These are phyloP conservation scores for Actinomortierella ambigua DNA, from an alignment of 371 early-diverging fungal species.

Conservation along the genomic window DNA sequence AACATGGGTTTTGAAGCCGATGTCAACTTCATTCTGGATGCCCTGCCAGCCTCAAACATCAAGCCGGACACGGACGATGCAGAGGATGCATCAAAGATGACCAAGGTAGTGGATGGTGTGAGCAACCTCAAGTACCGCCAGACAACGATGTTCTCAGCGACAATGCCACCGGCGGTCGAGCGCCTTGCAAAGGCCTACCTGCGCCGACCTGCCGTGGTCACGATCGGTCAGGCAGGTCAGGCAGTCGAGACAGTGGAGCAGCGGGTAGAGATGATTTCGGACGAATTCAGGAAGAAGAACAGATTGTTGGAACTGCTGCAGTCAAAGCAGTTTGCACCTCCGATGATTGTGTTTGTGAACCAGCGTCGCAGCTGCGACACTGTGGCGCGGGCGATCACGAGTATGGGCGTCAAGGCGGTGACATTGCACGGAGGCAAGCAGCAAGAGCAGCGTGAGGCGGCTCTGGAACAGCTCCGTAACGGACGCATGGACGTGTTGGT, in stretches of 20 bases:
- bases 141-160: slow-evolving; percentile 99
- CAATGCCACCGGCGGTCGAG: slow-evolving; percentile 98
- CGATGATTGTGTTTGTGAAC: slow-evolving; percentile 98
- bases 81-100: slow-evolving; percentile 56
- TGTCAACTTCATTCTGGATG: slow-evolving; percentile 93
- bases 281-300: slow-evolving; percentile 84
- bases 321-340: slow-evolving; percentile 71
- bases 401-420: slow-evolving; percentile 73
- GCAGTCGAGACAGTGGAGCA: slow-evolving; percentile 96
- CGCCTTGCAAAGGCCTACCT: slow-evolving; percentile 92
- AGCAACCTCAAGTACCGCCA: slow-evolving; percentile 80
- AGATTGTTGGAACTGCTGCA: slow-evolving; percentile 79
- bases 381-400: slow-evolving; percentile 73
- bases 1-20: slow-evolving; percentile 98
- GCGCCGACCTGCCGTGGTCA: slow-evolving; percentile 93
- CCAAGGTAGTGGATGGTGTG: slow-evolving; percentile 38
- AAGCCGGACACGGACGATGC: slow-evolving; percentile 86
- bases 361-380: slow-evolving; percentile 88
- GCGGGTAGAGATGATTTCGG: slow-evolving; percentile 89
- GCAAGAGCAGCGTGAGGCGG: slow-evolving; percentile 90
- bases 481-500: slow-evolving; percentile 83
- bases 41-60: slow-evolving; percentile 87
- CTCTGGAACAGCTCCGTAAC: slow-evolving; percentile 73
- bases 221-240: slow-evolving; percentile 97
- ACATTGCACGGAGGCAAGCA: slow-evolving; percentile 95